Base-by-base conservation (phyloP, 1,139 yeast species). In the Meyerozyma sp. region DNA sequence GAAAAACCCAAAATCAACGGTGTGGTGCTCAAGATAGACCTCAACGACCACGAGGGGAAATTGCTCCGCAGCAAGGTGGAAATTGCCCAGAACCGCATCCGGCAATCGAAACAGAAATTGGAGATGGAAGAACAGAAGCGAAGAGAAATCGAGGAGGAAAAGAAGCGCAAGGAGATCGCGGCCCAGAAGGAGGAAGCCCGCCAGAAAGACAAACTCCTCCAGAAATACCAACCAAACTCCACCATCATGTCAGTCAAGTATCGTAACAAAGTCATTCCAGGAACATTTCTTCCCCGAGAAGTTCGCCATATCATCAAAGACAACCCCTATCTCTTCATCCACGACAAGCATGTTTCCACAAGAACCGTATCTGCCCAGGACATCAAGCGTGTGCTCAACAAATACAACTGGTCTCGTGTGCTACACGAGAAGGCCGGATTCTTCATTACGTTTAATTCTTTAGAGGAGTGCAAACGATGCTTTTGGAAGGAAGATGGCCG, bases 401-500 rank as follows among this genome's bases (percentile, higher is more conserved):
- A 65, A 45, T 84, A 84, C 53, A 79, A 75, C 44, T 84, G 90
- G 83, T 75, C 81, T 0, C 68, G 87, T 46, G 77, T 87, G 2
- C 57, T 84, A 41, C 72, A 79, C 4, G 91, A 84, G 50, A 65
- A 67, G 32, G 60, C 74, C 4, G 96, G 96, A 0, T 82, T 84
- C 51, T 89, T 77, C 55, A 69, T 88, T 38, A 81, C 86, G 1
- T 89, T 89, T 61, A 80, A 81, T 53, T 70, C 80, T 29, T 60
- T 79, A 20, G 65, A 68, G 35, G 89, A 85, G 47, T 88, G 94
- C 36, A 77, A 77, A 49, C 65, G 75, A 39, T 87, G 95, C 53
- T 82, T 79, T 55, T 71, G 74, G 34, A 70, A 73, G 30, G 89
- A 84, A 61, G 88, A 88, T 54, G 90, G 88, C 1, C 66, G 75